Conservation (phyloP, 106 monocot genomes). For the Allium sativum region DNA sequence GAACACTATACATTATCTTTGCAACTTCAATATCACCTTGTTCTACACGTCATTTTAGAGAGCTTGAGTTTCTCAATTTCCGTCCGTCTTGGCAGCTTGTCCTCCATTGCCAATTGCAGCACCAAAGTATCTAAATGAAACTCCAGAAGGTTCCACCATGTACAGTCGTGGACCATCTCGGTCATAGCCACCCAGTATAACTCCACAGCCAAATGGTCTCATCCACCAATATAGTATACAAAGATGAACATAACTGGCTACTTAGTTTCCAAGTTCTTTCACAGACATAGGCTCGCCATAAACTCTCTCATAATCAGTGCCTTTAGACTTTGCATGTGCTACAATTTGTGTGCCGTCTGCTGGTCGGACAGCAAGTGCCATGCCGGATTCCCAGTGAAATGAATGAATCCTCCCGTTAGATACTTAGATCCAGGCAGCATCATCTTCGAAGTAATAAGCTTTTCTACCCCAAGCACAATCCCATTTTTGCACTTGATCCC, state of each 20-base stretch:
- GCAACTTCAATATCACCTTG: constrained; percentile 92
- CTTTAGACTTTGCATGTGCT: constrained; percentile 73
- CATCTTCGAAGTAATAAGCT: constrained; percentile 64
- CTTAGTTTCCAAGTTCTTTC: constrained; percentile 93
- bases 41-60: constrained; percentile 85
- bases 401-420: constrained; percentile 64
- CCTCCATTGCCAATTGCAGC: constrained; percentile 91
- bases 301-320: constrained; percentile 56
- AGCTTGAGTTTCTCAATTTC: constrained; percentile 95
- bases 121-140: constrained; percentile 97
- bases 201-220: constrained; percentile 95
- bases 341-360: constrained; percentile 81
- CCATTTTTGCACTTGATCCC: constrained; percentile 5
- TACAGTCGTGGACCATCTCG: constrained; percentile 99
- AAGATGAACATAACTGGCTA: constrained; percentile 98
- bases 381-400: constrained; percentile 51
- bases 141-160: constrained; percentile 95
- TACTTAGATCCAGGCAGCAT: constrained; percentile 62
- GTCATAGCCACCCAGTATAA: constrained; percentile 97
- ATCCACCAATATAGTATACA: constrained; percentile 99
- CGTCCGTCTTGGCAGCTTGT: constrained; percentile 87
- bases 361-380: constrained; percentile 65
- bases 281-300: constrained; percentile 97
- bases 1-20: constrained; percentile 90
- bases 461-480: constrained; percentile 36